Evolutionary conservation across 2,329 filamentous ascomycete genomes (phyloP).

Genomic region (Neoscytalidium dimidiatum): DNA sequence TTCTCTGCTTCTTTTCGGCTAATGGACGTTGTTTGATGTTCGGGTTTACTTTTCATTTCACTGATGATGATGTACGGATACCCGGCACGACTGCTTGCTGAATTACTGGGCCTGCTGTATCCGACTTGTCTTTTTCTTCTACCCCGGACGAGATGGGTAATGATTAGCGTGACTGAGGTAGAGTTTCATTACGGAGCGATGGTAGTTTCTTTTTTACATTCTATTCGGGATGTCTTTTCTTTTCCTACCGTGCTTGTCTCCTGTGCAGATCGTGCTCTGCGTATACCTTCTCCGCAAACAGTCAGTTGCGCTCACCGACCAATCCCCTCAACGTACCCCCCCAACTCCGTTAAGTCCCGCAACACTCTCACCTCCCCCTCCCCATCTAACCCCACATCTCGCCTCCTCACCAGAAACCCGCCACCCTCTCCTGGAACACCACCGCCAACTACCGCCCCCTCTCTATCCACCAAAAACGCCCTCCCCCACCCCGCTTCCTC

Average conservation of each 20-base stretch:
- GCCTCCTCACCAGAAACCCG: constrained; percentile 2
- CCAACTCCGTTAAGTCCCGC: constrained; percentile 14
- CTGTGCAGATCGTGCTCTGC: too few relatives aligned
- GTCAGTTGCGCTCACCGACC: too few relatives aligned
- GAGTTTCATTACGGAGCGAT: neutral
- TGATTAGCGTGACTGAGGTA: neutral
- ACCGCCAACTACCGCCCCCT: constrained; percentile 17
- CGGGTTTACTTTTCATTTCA: neutral
- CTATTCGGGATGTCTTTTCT: neutral
- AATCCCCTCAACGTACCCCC: neutral
- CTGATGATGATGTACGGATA: neutral
- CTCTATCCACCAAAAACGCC: constrained; percentile 43
- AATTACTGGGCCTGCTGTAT: neutral
- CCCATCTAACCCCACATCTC: constrained; percentile 1
- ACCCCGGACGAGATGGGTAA: neutral
- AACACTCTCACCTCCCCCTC: constrained; percentile 1
- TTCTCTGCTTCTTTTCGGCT: neutral
- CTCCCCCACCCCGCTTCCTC: constrained; percentile 50
- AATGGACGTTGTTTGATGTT: neutral
- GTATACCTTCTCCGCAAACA: neutral
- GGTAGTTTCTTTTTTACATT: neutral
- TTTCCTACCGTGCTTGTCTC: too few relatives aligned
- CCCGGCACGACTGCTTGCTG: constrained; percentile 3
- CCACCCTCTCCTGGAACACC: neutral
- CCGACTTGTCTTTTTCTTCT: neutral